A percentile compares a stretch with the other conserved stretches of the same genome.
These are phyloP conservation scores for Tremella fuciformis DNA, from an alignment of 768 basidiomycete genomes.

Conservation along the genomic window DNA sequence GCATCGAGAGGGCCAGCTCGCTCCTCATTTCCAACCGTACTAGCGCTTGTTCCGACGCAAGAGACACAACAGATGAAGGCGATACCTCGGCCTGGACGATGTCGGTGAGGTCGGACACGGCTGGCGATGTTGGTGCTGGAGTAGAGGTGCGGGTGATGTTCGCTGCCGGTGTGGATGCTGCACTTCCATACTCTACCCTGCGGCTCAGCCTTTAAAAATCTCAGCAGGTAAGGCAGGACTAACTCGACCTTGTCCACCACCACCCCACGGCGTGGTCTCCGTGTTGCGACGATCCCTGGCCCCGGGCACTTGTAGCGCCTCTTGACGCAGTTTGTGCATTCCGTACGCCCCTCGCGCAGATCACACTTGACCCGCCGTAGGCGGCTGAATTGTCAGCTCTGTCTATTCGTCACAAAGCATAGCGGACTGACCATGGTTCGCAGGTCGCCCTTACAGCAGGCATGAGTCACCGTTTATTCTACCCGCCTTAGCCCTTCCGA, in stretches of 20 bases:
- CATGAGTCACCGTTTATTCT: neutral
- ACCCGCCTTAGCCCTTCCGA: too few species aligned
- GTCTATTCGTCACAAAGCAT: neutral
- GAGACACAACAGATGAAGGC: neutral
- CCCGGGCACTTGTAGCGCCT: constrained; percentile 8
- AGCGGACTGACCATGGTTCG: constrained; percentile 10
- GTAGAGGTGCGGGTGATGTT: neutral
- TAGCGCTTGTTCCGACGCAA: constrained; percentile 1
- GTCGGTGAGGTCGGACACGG: too few species aligned
- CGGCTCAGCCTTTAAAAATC: neutral
- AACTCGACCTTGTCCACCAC: constrained; percentile 9
- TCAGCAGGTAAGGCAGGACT: neutral
- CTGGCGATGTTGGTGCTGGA: too few species aligned
- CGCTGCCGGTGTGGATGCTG: neutral
- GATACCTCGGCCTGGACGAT: neutral
- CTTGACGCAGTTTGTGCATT: constrained; percentile 9
- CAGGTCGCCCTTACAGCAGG: constrained; percentile 7
- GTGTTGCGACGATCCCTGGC: neutral
- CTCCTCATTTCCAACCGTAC: neutral
- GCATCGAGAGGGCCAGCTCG: constrained; percentile 3
- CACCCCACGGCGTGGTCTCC: constrained; percentile 1
- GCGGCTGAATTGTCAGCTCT: neutral
- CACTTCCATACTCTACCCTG: constrained; percentile 2
- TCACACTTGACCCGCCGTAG: constrained; percentile 13
- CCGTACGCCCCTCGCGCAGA: constrained; percentile 3